Base-by-base conservation (phyloP, 805 yeast genomes). In the Pichia insulana region DNA sequence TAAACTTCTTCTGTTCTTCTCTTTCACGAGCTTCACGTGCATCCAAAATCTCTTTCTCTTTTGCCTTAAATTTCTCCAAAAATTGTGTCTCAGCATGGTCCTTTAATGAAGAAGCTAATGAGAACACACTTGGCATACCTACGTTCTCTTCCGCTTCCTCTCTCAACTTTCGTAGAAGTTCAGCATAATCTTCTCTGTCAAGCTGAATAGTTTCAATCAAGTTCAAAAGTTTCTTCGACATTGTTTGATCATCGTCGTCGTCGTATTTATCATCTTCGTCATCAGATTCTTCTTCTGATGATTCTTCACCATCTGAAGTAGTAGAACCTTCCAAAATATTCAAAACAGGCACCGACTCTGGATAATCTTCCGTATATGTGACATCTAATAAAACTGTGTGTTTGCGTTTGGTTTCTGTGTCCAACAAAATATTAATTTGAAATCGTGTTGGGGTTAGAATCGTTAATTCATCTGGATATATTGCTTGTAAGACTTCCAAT, bases 101-200 rank as follows among this genome's bases (percentile, higher is more conserved):
- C 55, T 90, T 90, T 41, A 88, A 69, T 8, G 77, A 68, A 1
- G 94, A 77, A 0, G 84, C 74, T 36, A 90, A 59, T 1, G 96
- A 76, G 62, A 89, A 92, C 6, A 90, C 73, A 50, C 88, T 80
- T n/a, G 96, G 95, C 73, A 90, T 82, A 1, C 98, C 98, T 1
- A 89, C 46, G 54, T 85, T 81, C 56, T 83, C 78, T 45, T 79
- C 80, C 2, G 92, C 92, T 50, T 78, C 83, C 37, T 69, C 74
- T 41, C 59, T 64, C 49, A 73, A 61, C 55, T 64, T 66, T 42
- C 52, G 62, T 42, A 59, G 59, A 47, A 75, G 64, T 12, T 50
- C 48, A 12, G 55, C 55, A 49, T 71, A 55, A 51, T 80, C 88
- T 0, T 61, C 64, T 26, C 58, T 56, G 2, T 69, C 73, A 47